Conservation (phyloP, 495 filamentous ascomycete genomes). For the Talaromyces proteolyticus region DNA sequence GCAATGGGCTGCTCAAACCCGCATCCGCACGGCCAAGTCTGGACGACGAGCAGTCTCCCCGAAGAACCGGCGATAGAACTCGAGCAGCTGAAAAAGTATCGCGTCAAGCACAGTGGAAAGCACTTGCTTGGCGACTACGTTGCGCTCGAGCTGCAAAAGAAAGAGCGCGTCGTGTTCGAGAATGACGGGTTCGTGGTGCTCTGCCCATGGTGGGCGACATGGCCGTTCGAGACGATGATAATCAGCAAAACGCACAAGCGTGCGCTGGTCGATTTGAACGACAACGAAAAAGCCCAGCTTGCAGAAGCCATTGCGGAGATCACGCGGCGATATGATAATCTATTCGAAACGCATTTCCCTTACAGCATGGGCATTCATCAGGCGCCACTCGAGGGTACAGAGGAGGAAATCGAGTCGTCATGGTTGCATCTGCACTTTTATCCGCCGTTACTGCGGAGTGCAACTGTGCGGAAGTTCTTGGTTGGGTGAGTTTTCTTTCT, state of each 20-base stretch:
- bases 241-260: slow-evolving; percentile 74
- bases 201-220: slow-evolving; percentile 95
- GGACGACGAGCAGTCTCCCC: slow-evolving; percentile 85
- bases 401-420: slow-evolving; percentile 76
- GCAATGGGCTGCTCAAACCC: slow-evolving; percentile 99
- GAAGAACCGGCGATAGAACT: slow-evolving; percentile 83
- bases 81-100: slow-evolving; percentile 69
- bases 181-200: slow-evolving; percentile 78
- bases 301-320: slow-evolving; percentile 82
- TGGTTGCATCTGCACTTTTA: slow-evolving; percentile 98
- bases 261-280: slow-evolving; percentile 71
- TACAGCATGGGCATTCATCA: slow-evolving; percentile 95
- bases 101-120: slow-evolving; percentile 57
- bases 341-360: slow-evolving; percentile 94
- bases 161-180: slow-evolving; percentile 80
- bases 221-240: slow-evolving; percentile 96
- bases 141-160: slow-evolving; percentile 70
- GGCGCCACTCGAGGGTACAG: slow-evolving; percentile 79
- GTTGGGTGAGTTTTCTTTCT: slow-evolving; percentile 56
- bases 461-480: slow-evolving; percentile 90
- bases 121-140: slow-evolving; percentile 85
- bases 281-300: slow-evolving; percentile 59
- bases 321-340: slow-evolving; percentile 87
- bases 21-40: slow-evolving; percentile 94
- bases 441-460: slow-evolving; percentile 85